These are phyloP conservation scores for Emergomyces pasteurianus DNA, from an alignment of 2,329 filamentous ascomycete species.

Conservation along the genomic window DNA sequence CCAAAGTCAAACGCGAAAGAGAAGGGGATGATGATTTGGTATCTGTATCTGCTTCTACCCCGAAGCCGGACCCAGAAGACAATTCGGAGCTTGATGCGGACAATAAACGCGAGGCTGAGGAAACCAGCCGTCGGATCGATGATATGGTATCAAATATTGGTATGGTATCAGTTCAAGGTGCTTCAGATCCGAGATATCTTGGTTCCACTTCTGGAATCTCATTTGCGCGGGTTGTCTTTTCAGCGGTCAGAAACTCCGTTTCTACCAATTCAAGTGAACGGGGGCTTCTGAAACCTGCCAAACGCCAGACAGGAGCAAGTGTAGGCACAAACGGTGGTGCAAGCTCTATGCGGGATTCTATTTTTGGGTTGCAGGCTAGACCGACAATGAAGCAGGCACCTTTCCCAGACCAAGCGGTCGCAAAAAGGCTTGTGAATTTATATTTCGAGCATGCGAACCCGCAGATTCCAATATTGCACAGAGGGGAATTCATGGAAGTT, in stretches of 20 bases:
- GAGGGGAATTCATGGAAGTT: constrained; percentile 77
- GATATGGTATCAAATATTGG: constrained; percentile 58
- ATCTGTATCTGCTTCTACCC: neutral
- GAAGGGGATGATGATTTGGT: neutral
- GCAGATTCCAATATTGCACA: constrained; percentile 85
- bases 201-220: constrained; percentile 84
- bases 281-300: constrained; percentile 46
- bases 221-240: constrained; percentile 87
- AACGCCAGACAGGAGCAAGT: constrained; percentile 28
- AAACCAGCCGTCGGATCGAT: constrained; percentile 41
- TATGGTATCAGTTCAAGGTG: constrained; percentile 66
- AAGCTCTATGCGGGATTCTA: constrained; percentile 85
- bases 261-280: constrained; percentile 50
- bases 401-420: constrained; percentile 70
- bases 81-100: constrained; percentile 23
- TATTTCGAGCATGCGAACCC: constrained; percentile 97
- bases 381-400: constrained; percentile 74
- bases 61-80: constrained; percentile 12
- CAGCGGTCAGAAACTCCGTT: constrained; percentile 72
- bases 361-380: constrained; percentile 90
- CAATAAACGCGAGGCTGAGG: constrained; percentile 44
- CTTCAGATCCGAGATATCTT: constrained; percentile 67
- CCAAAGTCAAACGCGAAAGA: constrained; percentile 5
- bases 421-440: constrained; percentile 58
- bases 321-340: constrained; percentile 34